Base-by-base conservation (phyloP, 371 early-diverging fungal species). In the Mortierella sp. region DNA sequence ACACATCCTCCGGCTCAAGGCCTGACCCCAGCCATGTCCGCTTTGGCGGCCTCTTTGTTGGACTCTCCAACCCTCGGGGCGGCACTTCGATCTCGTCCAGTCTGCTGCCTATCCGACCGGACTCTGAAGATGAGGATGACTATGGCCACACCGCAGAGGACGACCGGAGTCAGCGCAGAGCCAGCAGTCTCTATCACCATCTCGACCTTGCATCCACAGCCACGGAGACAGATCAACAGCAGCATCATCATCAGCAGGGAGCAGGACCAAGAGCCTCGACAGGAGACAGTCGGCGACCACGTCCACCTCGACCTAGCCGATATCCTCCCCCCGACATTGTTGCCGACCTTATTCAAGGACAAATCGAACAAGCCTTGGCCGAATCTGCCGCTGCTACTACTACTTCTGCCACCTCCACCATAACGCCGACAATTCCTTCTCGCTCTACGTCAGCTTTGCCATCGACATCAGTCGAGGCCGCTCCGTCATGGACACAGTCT, bases 11-110 rank as follows among this genome's bases (percentile, higher is more conserved):
- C 0, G 3, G 24, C 5, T 37, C 64, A 64, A 34, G 64, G 8
- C 64, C 64, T 31, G 64, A 64, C 31, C 37, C 64, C 64, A 64
- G 21, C 21, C 64, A 64, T 16, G 37, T 64, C 31, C 64, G 64
- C 16, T 64, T 64, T 37, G 64, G 64, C 9, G 64, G 64, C 40
- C 71, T 53, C n/a, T 57, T 76, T 37, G 51, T 46, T 3, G 57
- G 71, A 3, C 44, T 70, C 3, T 46, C 76, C 24, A 76, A 76
- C 21, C 71, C 76, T 9, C 76, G 71, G 6, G 67, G 75, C 14
- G 76, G 76, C 1, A 76, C 76, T n/a, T 76, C 76, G 0, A 76
- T 76, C n/a, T 76, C 76, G 28, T 76, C 76, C 13, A 76, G 76
- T 34, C 55, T 76, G 5, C 16, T 76, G 43, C 76, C 76, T 24